Conservation (phyloP, 2,329 filamentous ascomycete genomes). For the Trichoderma koningii region DNA sequence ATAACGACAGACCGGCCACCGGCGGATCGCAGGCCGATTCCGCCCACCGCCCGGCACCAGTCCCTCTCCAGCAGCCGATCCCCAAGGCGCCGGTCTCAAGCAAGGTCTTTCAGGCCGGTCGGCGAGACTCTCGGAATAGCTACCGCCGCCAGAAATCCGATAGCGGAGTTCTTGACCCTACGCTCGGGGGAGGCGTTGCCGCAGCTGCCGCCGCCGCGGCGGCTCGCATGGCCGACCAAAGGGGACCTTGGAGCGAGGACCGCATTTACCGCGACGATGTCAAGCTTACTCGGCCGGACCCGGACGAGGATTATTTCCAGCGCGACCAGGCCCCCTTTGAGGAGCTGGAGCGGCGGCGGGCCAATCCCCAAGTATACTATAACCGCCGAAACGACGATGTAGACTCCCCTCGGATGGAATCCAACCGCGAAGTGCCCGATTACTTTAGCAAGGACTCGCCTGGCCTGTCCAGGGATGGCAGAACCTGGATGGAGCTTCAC, state of each 20-base stretch:
- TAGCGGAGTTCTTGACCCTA: constrained; percentile 41
- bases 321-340: constrained; percentile 26
- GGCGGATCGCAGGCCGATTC: constrained; percentile 46
- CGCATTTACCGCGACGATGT: constrained; percentile 32
- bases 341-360: constrained; percentile 20
- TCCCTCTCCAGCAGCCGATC: constrained; percentile 82
- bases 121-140: constrained; percentile 38
- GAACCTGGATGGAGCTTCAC: constrained; percentile 37
- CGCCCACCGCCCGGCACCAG: constrained; percentile 55
- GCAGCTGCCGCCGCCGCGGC: constrained; percentile 54
- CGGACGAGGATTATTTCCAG: constrained; percentile 11
- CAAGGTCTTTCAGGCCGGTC: constrained; percentile 61
- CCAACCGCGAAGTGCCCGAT: constrained; percentile 14
- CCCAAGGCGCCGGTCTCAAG: constrained; percentile 73
- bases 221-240: constrained; percentile 35
- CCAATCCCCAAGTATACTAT: constrained; percentile 14
- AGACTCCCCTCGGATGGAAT: constrained; percentile 10
- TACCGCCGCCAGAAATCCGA: constrained; percentile 41
- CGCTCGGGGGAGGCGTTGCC: constrained; percentile 44
- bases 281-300: constrained; percentile 26
- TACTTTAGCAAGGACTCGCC: not conserved
- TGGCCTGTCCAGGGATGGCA: constrained; percentile 32
- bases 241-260: constrained; percentile 30
- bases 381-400: constrained; percentile 8
- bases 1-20: constrained; percentile 56